Base-by-base conservation (phyloP, 441 rosid genomes). In the Pelargonium cotyledonis region DNA sequence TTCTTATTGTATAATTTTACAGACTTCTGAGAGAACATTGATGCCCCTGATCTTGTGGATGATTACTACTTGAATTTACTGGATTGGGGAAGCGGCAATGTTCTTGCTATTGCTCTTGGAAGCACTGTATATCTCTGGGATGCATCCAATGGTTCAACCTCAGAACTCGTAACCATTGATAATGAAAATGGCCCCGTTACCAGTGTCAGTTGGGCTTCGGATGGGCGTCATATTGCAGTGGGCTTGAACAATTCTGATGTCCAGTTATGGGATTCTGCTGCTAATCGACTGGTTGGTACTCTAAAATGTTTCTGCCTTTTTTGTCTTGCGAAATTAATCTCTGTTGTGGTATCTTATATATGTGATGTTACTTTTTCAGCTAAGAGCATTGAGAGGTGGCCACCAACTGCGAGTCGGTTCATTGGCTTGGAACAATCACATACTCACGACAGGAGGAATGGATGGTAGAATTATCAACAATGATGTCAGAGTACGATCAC, bases 131-230 rank as follows among this genome's bases (percentile, higher is more conserved):
- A 84, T 63, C 75, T 87, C 47, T 91, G 90, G 92, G 82, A 89
- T 78, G 91, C 90, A 68, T 83, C 91, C 5, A 69, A 10, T 70
- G 80, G 87, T 40, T 86, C 87, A 31, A 77, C 85, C 47, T 82
- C 89, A 1, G 89, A 91, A 83, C 88, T 88, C 44, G 86, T 88
- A 23, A 85, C 90, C 2, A 41, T 87, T 19, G 84, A 79, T 6
- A 85, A 85, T 1, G 97, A 88, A 67, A 76, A 49, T 14, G 95
- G 92, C 19, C 97, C 90, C 4, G 84, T 89, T n/a, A 89, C 92
- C 2, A 89, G 97, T 61, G 72, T 91, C 53, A 85, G 68, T 57
- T 89, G 95, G 97, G 95, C 91, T 41, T 85, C 88, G 11, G 93
- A 91, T 78, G 95, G 93, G 8, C 82, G 81, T n/a, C 85, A 83